These are phyloP conservation scores for Fusarium setosum DNA, from an alignment of 2,329 filamentous ascomycete species.

Conservation along the genomic window DNA sequence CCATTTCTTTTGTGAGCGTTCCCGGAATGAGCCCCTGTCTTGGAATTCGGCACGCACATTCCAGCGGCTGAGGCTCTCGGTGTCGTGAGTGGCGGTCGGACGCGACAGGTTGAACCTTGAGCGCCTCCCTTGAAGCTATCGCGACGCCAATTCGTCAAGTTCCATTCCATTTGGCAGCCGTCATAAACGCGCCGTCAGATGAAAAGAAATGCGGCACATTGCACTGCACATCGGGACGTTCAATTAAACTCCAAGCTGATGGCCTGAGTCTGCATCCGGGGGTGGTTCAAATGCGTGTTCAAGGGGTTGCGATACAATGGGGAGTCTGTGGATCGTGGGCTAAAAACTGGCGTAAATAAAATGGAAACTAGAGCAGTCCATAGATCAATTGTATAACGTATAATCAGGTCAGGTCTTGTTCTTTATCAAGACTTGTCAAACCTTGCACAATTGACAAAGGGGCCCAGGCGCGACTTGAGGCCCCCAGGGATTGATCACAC, in stretches of 20 bases:
- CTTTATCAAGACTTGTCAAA: too few species aligned
- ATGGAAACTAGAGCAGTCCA: background rate
- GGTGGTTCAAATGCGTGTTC: background rate
- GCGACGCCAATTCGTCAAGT: constrained; percentile 17
- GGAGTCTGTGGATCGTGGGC: background rate
- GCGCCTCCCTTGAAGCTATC: constrained; percentile 18
- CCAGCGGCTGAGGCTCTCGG: background rate
- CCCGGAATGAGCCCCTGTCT: constrained; percentile 33
- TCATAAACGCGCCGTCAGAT: constrained; percentile 9
- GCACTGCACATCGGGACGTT: background rate
- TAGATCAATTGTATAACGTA: too few species aligned
- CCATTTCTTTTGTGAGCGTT: background rate
- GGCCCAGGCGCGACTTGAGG: too few species aligned
- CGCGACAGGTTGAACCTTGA: too few species aligned
- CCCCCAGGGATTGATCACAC: too few species aligned
- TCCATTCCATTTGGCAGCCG: background rate
- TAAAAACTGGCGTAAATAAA: too few species aligned
- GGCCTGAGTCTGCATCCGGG: background rate
- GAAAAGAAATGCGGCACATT: constrained; percentile 25
- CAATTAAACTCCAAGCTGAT: background rate
- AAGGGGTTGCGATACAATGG: background rate
- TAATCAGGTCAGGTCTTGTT: too few species aligned
- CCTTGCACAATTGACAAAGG: too few species aligned
- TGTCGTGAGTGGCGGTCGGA: background rate
- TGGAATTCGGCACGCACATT: constrained; percentile 16